Percentiles rank a stretch among this genome's conserved stretches.
Conservation (phyloP, 108 stramenopile species). For the Nitzschia palea region DNA sequence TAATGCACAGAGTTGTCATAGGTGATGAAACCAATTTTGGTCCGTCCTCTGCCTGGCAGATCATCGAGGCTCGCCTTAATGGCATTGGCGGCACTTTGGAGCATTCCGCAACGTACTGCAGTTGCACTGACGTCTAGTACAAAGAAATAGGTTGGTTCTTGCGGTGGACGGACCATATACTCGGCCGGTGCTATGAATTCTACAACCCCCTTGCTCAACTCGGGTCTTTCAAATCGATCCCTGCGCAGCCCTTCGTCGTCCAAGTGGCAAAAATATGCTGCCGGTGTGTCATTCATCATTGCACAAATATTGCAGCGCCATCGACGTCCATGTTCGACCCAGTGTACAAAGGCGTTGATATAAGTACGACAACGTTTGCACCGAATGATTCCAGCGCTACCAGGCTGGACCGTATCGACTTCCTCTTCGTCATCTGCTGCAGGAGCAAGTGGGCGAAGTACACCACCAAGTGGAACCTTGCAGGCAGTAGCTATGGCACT, state of each 20-base stretch:
- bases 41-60: slow-evolving; percentile 85
- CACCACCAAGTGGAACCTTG: slow-evolving; percentile 80
- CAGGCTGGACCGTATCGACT: slow-evolving; percentile 90
- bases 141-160: slow-evolving; percentile 96
- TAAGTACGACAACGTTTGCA: slow-evolving; percentile 98
- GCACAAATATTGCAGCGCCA: slow-evolving; percentile 99
- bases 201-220: slow-evolving; percentile 84
- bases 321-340: slow-evolving; percentile 92
- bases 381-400: slow-evolving; percentile 93
- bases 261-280: slow-evolving; percentile 95
- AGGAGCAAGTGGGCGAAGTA: slow-evolving; percentile 83
- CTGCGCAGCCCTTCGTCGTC: slow-evolving; percentile 88
- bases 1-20: slow-evolving; percentile 95
- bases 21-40: slow-evolving; percentile 94
- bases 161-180: slow-evolving; percentile 99
- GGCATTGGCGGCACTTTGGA: slow-evolving; percentile 72
- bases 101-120: slow-evolving; percentile 88
- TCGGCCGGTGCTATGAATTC: slow-evolving; percentile 95
- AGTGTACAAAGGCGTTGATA: slow-evolving; percentile 98
- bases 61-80: slow-evolving; percentile 87
- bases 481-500: slow-evolving; percentile 44
- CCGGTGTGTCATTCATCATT: slow-evolving; percentile 88
- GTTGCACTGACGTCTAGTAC: slow-evolving; percentile 92
- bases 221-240: slow-evolving; percentile 90
- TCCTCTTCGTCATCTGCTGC: slow-evolving; percentile 48